A percentile compares a stretch with the other conserved stretches of the same genome.
phyloP scores from a whole-genome alignment of 768 basidiomycete genomes.

The Favolaschia claudopus region DNA sequence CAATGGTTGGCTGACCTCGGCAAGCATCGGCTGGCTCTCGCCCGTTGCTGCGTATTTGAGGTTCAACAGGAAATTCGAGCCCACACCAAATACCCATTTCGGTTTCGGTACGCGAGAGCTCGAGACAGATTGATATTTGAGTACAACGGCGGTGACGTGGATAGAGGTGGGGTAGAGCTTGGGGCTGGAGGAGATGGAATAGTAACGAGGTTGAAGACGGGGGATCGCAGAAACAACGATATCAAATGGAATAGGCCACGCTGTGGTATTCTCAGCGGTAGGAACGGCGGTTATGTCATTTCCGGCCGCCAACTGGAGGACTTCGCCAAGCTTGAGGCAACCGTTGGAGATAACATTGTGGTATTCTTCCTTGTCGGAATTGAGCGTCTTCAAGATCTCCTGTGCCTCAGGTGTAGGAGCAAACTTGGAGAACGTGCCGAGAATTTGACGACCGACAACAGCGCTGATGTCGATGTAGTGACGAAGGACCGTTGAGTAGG shows the following conservation, averaged over 20 bases:
- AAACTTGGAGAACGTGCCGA: conserved; percentile 86
- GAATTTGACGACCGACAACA: conserved; percentile 92
- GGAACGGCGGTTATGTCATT: conserved; percentile 68
- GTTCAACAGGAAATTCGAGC: conserved; percentile 95
- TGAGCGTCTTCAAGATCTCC: conserved; percentile 75
- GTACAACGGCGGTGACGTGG: conserved; percentile 94
- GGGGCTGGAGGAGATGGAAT: conserved; percentile 97
- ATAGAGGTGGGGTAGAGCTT: conserved; percentile 90
- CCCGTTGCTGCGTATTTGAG: conserved; percentile 79
- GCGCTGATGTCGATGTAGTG: conserved; percentile 98
- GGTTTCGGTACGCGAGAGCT: conserved; percentile 57
- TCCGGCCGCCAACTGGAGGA: conserved; percentile 89
- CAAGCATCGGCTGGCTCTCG: conserved; percentile 58
- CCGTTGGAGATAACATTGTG: conserved; percentile 76
- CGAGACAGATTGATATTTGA: conserved; percentile 84
- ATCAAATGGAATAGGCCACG: conserved; percentile 96
- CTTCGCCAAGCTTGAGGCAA: conserved; percentile 91
- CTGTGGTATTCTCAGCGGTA: conserved; percentile 77
- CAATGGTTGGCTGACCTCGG: conserved; percentile 57
- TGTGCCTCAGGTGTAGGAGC: conserved; percentile 85
- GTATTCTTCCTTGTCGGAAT: conserved; percentile 89
- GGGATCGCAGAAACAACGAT: conserved; percentile 93
- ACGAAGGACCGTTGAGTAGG: conserved; percentile 90
- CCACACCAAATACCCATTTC: conserved; percentile 87
- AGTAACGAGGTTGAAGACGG: conserved; percentile 96